Evolutionary conservation across 2,329 filamentous ascomycete species (phyloP).

Genomic region (Leptographium radiaticola): DNA sequence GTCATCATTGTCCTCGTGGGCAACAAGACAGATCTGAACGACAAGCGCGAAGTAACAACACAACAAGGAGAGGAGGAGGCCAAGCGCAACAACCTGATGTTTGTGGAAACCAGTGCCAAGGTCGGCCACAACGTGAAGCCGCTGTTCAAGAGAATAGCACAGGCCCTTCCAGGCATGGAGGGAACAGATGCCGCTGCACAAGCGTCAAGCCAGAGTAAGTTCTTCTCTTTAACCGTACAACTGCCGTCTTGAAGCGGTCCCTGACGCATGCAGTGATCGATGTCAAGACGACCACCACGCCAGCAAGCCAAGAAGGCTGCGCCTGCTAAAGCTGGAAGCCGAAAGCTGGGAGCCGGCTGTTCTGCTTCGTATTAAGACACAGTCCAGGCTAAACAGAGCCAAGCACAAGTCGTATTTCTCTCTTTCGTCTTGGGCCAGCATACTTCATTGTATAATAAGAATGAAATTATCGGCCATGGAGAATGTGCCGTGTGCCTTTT

Average conservation of each 20-base stretch:
- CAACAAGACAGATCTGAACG: slow-evolving; percentile 98
- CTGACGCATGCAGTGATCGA: slow-evolving; percentile 58
- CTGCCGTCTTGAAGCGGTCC: slow-evolving; percentile 2
- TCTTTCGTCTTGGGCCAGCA: slow-evolving; percentile 1
- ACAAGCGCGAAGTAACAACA: slow-evolving; percentile 95
- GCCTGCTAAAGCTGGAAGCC: slow-evolving; percentile 36
- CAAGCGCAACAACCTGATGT: slow-evolving; percentile 96
- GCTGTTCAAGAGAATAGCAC: slow-evolving; percentile 93
- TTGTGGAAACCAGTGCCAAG: slow-evolving; percentile 97
- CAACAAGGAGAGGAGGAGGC: slow-evolving; percentile 95
- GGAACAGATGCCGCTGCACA: slow-evolving; percentile 68
- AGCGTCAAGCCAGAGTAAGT: slow-evolving; percentile 57
- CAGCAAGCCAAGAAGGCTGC: slow-evolving; percentile 60
- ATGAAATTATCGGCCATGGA: slow-evolving; percentile 2
- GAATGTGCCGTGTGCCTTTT: neutral
- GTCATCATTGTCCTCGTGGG: slow-evolving; percentile 97
- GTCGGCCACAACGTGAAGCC: slow-evolving; percentile 96
- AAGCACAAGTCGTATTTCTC: neutral
- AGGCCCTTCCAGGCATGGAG: slow-evolving; percentile 96
- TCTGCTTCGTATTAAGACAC: neutral
- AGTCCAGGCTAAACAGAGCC: neutral
- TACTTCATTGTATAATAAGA: slow-evolving; percentile 9
- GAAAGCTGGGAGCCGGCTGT: too few relatives aligned
- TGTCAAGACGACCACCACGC: slow-evolving; percentile 68
- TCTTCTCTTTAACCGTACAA: neutral